These are phyloP conservation scores for Gracilaria domingensis DNA, from an alignment of 23 red algal species.

Conservation along the genomic window DNA sequence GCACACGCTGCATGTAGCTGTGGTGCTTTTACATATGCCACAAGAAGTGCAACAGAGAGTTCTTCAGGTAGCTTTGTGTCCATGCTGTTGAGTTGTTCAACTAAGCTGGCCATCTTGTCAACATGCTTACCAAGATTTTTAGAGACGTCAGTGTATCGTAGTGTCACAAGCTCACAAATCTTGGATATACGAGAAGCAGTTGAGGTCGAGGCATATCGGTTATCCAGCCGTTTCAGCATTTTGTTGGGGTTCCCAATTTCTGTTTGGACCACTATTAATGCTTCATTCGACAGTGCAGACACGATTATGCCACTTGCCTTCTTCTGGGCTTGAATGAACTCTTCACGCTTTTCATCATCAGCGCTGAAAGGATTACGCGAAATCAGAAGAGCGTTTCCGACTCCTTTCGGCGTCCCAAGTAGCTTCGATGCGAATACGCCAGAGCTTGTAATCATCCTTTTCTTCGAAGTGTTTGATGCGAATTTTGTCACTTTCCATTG, in stretches of 20 bases:
- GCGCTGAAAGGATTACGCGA: neutral
- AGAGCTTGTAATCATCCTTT: conserved; percentile 29
- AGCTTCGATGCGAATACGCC: conserved; percentile 22
- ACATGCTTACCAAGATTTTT: conserved; percentile 8
- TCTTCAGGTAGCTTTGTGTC: conserved; percentile 33
- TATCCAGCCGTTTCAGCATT: neutral
- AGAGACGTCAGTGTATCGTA: neutral
- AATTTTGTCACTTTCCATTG: conserved; percentile 15
- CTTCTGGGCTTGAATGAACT: conserved; percentile 4
- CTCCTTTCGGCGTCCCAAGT: conserved; percentile 20
- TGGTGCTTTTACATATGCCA: neutral
- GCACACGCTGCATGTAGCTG: neutral
- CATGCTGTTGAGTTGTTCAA: neutral
- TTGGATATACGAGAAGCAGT: neutral
- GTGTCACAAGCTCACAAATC: neutral
- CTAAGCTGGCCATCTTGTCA: conserved; percentile 17
- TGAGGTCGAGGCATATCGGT: neutral
- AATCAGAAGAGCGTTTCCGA: neutral
- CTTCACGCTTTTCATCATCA: conserved; percentile 19
- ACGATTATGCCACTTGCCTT: conserved; percentile 21
- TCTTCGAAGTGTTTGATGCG: neutral
- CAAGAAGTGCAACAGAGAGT: conserved; percentile 31
- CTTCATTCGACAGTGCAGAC: conserved; percentile 23
- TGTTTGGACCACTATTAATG: conserved; percentile 7
- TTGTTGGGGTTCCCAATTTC: neutral